Evolutionary conservation across 495 filamentous ascomycete species (phyloP).

Genomic region (Xylaria grammica): DNA sequence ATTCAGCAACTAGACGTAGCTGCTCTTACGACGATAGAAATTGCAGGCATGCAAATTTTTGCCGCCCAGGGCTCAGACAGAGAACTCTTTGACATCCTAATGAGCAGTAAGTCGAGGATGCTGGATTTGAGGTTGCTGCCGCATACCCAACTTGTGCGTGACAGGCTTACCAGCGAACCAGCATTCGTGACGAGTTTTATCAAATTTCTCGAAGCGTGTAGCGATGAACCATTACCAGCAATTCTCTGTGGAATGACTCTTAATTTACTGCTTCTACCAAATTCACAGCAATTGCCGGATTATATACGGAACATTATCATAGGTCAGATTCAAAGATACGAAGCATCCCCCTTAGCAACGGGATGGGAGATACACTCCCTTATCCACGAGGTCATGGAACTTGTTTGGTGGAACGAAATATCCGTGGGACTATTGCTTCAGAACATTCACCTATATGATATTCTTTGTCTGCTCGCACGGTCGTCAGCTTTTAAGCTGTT

Average conservation of each 20-base stretch:
- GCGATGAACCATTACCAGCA: neutral
- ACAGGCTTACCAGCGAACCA: neutral
- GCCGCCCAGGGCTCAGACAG: neutral
- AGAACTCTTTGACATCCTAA: neutral
- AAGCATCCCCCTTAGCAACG: neutral
- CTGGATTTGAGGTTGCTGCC: neutral
- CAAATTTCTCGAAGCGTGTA: neutral
- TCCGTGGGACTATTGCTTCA: neutral
- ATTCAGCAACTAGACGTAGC: conserved; percentile 10
- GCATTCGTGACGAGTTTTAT: neutral
- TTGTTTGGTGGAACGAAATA: neutral
- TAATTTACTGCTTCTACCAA: neutral
- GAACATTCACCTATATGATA: neutral
- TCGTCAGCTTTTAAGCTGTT: neutral
- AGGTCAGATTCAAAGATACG: neutral
- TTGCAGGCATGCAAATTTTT: neutral
- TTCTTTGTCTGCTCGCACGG: neutral
- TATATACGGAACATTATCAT: conserved; percentile 1
- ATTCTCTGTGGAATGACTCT: neutral
- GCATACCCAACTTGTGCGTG: neutral
- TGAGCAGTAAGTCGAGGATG: neutral
- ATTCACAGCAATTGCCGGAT: neutral
- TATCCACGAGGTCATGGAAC: neutral
- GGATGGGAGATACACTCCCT: neutral
- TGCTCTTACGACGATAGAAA: neutral